phyloP scores from a whole-genome alignment of 495 filamentous ascomycete genomes.

The Talaromyces wortmannii region DNA sequence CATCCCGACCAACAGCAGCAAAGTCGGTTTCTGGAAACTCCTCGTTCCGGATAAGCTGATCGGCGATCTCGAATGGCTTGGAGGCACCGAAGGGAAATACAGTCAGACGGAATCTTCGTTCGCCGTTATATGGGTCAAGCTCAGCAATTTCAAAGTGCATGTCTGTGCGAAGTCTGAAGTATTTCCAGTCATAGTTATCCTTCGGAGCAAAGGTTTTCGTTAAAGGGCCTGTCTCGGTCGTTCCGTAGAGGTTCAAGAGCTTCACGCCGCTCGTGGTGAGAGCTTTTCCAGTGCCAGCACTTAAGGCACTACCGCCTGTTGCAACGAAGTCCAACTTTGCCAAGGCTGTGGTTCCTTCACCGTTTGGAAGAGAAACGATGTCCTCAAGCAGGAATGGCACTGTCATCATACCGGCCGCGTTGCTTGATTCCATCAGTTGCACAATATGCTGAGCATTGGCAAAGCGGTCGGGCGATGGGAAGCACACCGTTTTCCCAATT shows the following conservation, averaged over 20 bases:
- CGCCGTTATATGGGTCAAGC: neutral
- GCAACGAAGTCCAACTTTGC: conserved; percentile 29
- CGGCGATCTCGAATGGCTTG: conserved; percentile 20
- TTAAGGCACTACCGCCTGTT: conserved; percentile 34
- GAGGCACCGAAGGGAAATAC: conserved; percentile 17
- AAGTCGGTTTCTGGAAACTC: conserved; percentile 11
- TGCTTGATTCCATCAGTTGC: conserved; percentile 14
- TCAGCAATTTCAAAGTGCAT: conserved; percentile 14
- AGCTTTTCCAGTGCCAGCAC: conserved; percentile 11
- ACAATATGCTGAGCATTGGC: conserved; percentile 19
- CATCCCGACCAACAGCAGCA: conserved; percentile 18
- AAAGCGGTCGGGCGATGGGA: conserved; percentile 21
- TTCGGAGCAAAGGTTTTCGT: conserved; percentile 22
- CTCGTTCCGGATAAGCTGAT: conserved; percentile 16
- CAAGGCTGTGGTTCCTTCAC: conserved; percentile 17
- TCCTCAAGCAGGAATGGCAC: conserved; percentile 42
- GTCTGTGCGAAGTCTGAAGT: conserved; percentile 26
- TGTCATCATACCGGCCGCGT: conserved; percentile 30
- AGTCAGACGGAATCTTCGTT: conserved; percentile 11
- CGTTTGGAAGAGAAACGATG: conserved; percentile 16
- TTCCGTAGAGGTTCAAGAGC: conserved; percentile 28
- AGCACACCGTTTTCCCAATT: conserved; percentile 31
- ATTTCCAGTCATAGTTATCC: conserved; percentile 23
- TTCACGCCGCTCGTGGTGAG: conserved; percentile 10
- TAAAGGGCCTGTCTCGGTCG: conserved; percentile 28